Conservation (phyloP, 2,329 filamentous ascomycete species). For the Cytospora piceae region DNA sequence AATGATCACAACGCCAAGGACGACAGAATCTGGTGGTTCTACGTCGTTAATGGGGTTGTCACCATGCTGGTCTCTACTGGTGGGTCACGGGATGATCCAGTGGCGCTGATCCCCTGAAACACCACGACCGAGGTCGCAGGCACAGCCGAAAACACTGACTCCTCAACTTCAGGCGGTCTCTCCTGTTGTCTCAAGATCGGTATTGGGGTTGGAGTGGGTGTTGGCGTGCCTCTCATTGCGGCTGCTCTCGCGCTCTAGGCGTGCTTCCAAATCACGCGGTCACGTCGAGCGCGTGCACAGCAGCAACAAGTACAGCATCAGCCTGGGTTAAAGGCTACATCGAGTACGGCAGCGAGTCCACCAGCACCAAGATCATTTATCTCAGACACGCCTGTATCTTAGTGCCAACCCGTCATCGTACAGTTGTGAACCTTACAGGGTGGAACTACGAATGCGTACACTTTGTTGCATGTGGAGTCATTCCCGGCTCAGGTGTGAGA, state of each 20-base stretch:
- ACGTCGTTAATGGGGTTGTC: neutral
- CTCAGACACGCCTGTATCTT: neutral
- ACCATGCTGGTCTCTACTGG: neutral
- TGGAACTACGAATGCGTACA: neutral
- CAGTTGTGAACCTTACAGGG: neutral
- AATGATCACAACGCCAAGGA: no score
- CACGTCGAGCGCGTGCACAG: neutral
- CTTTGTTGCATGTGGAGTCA: neutral
- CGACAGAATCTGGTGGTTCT: conserved; percentile 6
- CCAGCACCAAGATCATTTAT: neutral
- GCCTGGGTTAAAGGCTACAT: neutral
- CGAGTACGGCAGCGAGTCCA: neutral
- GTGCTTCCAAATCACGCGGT: neutral
- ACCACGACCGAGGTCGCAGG: no score
- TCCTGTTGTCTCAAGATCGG: neutral
- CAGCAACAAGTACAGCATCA: neutral
- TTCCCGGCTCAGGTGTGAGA: neutral
- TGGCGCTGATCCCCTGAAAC: neutral
- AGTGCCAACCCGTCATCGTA: neutral
- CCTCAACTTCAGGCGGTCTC: neutral
- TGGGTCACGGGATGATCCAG: neutral
- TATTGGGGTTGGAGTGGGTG: neutral
- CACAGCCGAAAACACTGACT: neutral
- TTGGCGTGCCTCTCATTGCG: neutral
- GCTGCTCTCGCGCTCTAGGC: neutral